Base-by-base conservation (phyloP, 805 yeast genomes). In the Metschnikowia gelsemii region DNA sequence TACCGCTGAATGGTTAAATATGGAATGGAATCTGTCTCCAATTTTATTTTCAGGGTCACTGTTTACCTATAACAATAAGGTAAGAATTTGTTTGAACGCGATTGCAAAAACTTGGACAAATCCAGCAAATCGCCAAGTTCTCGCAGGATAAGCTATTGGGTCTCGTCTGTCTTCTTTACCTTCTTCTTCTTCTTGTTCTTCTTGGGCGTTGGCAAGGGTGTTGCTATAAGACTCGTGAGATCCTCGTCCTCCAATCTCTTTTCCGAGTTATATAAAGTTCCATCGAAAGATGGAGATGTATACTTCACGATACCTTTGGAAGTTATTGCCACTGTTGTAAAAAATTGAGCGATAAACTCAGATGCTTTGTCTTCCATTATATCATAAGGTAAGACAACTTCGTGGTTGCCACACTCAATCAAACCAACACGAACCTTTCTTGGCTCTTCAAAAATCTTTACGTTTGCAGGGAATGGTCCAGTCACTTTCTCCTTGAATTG, bases 261-360 rank as follows among this genome's bases (percentile, higher is more conserved):
- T 21, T 79, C 83, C 39, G 83, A 66, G 57, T 76, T 70, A 64
- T 81, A 70, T 43, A 69, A 61, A 30, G 57, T 63, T 6, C 64
- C 60, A 45, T 76, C 70, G 48, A 82, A 76, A 42, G 71, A 61
- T 14, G 87, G 78, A 14, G 73, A 59, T 35, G 89, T 76, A 55
- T 79, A 72, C 66, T 77, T 80, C 52, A 82, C 78, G 54, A 80
- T 68, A 37, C 91, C 91, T 54, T 78, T 78, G 66, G 80, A 80
- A 60, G 89, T 84, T 55, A 85, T 62, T 25, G 84, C 89, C 56
- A 84, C 76, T 35, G 91, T 85, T 52, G 87, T 78, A 69, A 80
- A 84, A 61, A 69, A 80, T 68, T 84, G 88, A 23, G 85, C 87
- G 52, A 85, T 75, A 44, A 58, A 66, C 61, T 79, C 82, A 45